Conservation (phyloP, 306 rosid species). For the Prunus mira region DNA sequence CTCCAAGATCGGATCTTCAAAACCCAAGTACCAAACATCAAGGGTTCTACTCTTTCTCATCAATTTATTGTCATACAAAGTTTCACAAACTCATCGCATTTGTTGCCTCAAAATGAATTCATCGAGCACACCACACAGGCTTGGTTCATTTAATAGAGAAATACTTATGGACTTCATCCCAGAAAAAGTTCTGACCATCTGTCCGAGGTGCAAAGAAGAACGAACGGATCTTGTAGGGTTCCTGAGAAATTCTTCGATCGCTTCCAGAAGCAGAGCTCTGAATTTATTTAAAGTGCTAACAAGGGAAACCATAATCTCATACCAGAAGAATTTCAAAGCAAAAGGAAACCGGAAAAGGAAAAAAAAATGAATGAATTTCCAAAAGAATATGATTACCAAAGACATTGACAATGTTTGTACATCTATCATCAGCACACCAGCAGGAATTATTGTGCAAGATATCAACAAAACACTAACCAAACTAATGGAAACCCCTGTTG, state of each 20-base stretch:
- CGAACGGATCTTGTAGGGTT: no score
- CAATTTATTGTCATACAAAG: no score
- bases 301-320: background rate
- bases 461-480: conserved; percentile 25
- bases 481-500: conserved; percentile 38
- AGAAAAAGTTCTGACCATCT: no score
- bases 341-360: background rate
- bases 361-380: background rate
- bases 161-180: background rate
- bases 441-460: conserved; percentile 27
- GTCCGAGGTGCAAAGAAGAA: no score
- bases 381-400: conserved; percentile 7
- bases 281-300: no score
- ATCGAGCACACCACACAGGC: background rate
- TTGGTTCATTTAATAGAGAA: background rate
- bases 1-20: background rate
- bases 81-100: background rate
- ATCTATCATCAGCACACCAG: conserved; percentile 9
- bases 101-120: background rate
- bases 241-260: no score
- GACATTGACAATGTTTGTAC: conserved; percentile 12
- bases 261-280: no score
- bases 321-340: background rate
- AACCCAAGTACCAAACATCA: background rate
- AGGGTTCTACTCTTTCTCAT: no score